These are phyloP conservation scores for Lentinula novae-zelandiae DNA, from an alignment of 1,284 basidiomycete species.

Conservation along the genomic window DNA sequence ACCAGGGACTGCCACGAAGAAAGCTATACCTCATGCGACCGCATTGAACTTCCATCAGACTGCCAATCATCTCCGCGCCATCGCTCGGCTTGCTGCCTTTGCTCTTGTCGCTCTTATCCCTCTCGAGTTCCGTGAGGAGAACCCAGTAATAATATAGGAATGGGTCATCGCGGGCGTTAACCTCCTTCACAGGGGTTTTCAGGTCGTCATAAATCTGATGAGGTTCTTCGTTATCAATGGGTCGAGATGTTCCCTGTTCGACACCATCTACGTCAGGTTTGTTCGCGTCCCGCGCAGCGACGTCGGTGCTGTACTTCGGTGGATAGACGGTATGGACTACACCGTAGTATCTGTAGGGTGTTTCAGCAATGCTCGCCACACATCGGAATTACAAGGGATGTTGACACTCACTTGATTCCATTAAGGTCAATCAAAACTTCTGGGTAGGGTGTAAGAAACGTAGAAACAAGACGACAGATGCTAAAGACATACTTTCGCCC, in stretches of 20 bases:
- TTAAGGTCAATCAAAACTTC: slow-evolving; percentile 82
- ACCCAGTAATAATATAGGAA: slow-evolving; percentile 85
- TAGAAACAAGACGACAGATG: slow-evolving; percentile 9
- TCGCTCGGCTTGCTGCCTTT: slow-evolving; percentile 53
- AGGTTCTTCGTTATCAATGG: slow-evolving; percentile 39
- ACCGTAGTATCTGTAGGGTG: slow-evolving; percentile 65
- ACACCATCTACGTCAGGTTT: slow-evolving; percentile 29
- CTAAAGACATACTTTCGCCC: slow-evolving; percentile 71
- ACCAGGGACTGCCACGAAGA: neutral
- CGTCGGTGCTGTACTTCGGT: slow-evolving; percentile 51
- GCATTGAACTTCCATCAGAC: slow-evolving; percentile 79
- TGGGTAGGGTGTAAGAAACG: slow-evolving; percentile 29
- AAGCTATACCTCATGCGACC: slow-evolving; percentile 66
- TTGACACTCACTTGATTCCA: slow-evolving; percentile 67
- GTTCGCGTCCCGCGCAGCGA: slow-evolving; percentile 39
- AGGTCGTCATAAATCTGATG: slow-evolving; percentile 83
- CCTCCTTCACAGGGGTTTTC: slow-evolving; percentile 68
- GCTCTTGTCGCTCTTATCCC: slow-evolving; percentile 61
- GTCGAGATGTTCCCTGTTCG: slow-evolving; percentile 18
- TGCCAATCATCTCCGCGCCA: slow-evolving; percentile 55
- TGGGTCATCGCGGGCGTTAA: slow-evolving; percentile 74
- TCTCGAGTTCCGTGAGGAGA: slow-evolving; percentile 77
- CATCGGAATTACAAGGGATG: slow-evolving; percentile 15
- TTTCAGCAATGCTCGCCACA: slow-evolving; percentile 17
- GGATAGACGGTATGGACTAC: slow-evolving; percentile 72